phyloP scores from a whole-genome alignment of 2,329 filamentous ascomycete genomes.

The Phoma sp. region DNA sequence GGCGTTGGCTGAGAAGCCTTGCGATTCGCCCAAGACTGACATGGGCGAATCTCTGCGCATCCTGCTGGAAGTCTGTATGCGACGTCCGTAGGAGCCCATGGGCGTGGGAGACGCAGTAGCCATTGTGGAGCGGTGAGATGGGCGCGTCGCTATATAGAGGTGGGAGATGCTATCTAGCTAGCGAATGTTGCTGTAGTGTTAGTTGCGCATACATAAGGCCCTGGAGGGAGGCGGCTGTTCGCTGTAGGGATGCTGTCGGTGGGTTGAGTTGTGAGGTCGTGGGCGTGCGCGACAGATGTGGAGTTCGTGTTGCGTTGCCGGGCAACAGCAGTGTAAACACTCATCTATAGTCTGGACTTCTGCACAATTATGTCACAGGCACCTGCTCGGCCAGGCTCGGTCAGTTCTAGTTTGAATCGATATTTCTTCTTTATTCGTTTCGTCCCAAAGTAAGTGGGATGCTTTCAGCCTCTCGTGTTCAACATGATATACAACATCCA shows the following conservation, averaged over 20 bases:
- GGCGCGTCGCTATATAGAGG: constrained; percentile 30
- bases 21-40: constrained; percentile 51
- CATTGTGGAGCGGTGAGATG: constrained; percentile 35
- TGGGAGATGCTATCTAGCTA: constrained; percentile 36
- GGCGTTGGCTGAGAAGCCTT: constrained; percentile 54
- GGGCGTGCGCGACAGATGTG: constrained; percentile 10
- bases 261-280: constrained; percentile 22
- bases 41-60: constrained; percentile 55
- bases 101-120: constrained; percentile 50
- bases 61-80: constrained; percentile 43
- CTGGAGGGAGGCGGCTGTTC: constrained; percentile 37
- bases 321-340: constrained; percentile 11
- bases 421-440: background rate
- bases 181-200: constrained; percentile 48
- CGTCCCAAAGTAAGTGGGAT: background rate
- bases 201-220: constrained; percentile 49
- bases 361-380: constrained; percentile 10
- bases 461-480: background rate
- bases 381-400: background rate
- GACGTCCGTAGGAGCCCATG: constrained; percentile 48
- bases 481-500: constrained; percentile 10
- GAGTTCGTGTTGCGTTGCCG: constrained; percentile 15
- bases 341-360: background rate
- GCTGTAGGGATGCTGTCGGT: constrained; percentile 44
- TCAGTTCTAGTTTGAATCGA: background rate